Evolutionary conservation across 306 rosid species (phyloP).

Genomic region (Styphnolobium japonicum): DNA sequence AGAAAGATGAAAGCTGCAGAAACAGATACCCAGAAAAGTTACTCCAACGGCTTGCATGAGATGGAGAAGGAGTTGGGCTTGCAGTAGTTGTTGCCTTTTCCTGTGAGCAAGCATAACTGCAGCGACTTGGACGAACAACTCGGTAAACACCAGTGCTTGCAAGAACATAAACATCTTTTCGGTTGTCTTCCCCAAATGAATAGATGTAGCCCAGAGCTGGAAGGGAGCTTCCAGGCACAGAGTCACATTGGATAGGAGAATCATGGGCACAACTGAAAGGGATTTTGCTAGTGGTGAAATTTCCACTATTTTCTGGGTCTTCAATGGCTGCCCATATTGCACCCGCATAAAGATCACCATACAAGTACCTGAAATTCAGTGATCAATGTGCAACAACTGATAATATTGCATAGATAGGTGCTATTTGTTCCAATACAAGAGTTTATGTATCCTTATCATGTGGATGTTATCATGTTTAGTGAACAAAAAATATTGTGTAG

Average conservation of each 20-base stretch:
- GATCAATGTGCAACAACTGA: neutral
- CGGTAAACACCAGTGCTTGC: constrained; percentile 76
- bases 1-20: constrained; percentile 20
- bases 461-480: neutral
- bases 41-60: constrained; percentile 27
- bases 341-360: constrained; percentile 70
- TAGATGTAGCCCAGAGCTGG: constrained; percentile 64
- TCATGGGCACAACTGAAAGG: constrained; percentile 67
- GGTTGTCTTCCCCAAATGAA: constrained; percentile 80
- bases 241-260: constrained; percentile 62
- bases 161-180: constrained; percentile 63
- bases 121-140: constrained; percentile 75
- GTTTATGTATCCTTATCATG: neutral
- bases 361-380: constrained; percentile 57
- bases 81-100: constrained; percentile 45
- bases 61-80: constrained; percentile 7
- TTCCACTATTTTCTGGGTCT: constrained; percentile 75
- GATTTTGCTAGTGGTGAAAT: constrained; percentile 46
- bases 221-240: constrained; percentile 48
- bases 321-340: constrained; percentile 68
- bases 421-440: neutral
- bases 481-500: neutral
- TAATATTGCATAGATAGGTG: neutral
- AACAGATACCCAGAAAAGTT: constrained; percentile 1
- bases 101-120: constrained; percentile 44